Evolutionary conservation across 2,329 filamentous ascomycete genomes (phyloP).

Genomic region (Sphaceloma murrayae): DNA sequence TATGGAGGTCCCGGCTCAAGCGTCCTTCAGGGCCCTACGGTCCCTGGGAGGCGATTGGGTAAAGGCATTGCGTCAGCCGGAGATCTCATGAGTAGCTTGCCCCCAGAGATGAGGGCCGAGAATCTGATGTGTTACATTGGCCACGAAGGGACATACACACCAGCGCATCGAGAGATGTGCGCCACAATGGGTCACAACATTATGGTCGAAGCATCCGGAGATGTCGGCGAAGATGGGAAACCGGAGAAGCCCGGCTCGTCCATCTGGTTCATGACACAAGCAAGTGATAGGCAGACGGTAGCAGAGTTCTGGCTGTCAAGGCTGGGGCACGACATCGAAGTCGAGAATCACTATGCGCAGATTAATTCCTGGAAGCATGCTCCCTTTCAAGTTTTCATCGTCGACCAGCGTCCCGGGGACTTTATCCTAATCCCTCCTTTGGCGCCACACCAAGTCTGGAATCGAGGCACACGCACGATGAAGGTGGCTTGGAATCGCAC

Average conservation of each 20-base stretch:
- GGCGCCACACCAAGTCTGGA: constrained; percentile 97
- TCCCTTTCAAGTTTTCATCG: constrained; percentile 83
- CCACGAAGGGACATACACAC: constrained; percentile 94
- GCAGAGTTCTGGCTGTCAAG: constrained; percentile 90
- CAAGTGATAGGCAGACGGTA: constrained; percentile 79
- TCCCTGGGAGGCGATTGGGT: constrained; percentile 39
- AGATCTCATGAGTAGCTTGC: constrained; percentile 90
- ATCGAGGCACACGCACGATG: constrained; percentile 87
- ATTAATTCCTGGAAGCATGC: constrained; percentile 92
- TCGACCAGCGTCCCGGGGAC: constrained; percentile 83
- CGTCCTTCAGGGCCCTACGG: constrained; percentile 35
- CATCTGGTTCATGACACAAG: constrained; percentile 98
- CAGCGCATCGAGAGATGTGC: constrained; percentile 95
- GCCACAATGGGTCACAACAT: constrained; percentile 93
- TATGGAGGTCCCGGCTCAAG: constrained; percentile 47
- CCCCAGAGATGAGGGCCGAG: constrained; percentile 76
- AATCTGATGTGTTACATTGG: constrained; percentile 99
- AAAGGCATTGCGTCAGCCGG: constrained; percentile 62
- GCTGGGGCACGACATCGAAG: constrained; percentile 90
- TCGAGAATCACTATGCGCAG: constrained; percentile 94
- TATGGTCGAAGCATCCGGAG: constrained; percentile 81
- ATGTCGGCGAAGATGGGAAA: constrained; percentile 58
- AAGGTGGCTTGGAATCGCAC: constrained; percentile 98
- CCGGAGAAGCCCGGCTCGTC: constrained; percentile 70
- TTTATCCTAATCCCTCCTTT: constrained; percentile 89